Evolutionary conservation across 1,284 basidiomycete species (phyloP).

Genomic region (Sporisorium sorghi): DNA sequence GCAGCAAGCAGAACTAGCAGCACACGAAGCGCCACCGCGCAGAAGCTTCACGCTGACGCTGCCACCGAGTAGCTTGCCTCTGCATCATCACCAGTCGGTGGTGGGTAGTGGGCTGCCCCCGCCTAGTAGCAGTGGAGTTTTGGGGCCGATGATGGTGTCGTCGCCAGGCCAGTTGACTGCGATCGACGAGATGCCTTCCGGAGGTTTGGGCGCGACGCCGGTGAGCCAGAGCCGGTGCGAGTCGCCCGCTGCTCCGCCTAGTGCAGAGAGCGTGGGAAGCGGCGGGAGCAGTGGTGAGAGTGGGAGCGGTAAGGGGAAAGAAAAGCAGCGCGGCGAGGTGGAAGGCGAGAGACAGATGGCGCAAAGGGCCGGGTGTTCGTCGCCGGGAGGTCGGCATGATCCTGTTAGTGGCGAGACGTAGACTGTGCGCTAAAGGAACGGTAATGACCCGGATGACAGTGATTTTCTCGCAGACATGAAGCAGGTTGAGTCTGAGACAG

Average conservation of each 20-base stretch:
- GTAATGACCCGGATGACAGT: not conserved
- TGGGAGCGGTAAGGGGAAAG: conserved; percentile 28
- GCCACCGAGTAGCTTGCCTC: conserved; percentile 30
- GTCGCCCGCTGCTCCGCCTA: conserved; percentile 29
- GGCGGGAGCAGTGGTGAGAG: conserved; percentile 15
- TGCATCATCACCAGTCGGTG: conserved; percentile 21
- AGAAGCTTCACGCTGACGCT: conserved; percentile 36
- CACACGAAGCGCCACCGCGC: conserved; percentile 23
- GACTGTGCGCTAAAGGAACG: not conserved
- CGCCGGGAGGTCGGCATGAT: conserved; percentile 30
- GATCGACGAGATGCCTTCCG: conserved; percentile 44
- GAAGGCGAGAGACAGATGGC: conserved; percentile 15
- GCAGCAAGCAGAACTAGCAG: conserved; percentile 8
- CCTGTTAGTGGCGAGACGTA: conserved; percentile 12
- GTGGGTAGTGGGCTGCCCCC: not conserved
- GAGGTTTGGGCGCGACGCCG: conserved; percentile 16
- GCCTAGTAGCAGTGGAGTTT: not conserved
- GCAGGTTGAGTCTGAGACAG: not conserved
- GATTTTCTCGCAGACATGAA: not conserved
- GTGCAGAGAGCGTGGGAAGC: conserved; percentile 11
- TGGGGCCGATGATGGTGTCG: conserved; percentile 19
- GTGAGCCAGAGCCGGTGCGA: conserved; percentile 27
- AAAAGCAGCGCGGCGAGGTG: conserved; percentile 1
- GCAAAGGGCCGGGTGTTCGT: conserved; percentile 29
- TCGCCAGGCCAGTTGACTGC: conserved; percentile 38